These are phyloP conservation scores for Bruguiera parviflora DNA, from an alignment of 345 rosid genomes.

Conservation along the genomic window DNA sequence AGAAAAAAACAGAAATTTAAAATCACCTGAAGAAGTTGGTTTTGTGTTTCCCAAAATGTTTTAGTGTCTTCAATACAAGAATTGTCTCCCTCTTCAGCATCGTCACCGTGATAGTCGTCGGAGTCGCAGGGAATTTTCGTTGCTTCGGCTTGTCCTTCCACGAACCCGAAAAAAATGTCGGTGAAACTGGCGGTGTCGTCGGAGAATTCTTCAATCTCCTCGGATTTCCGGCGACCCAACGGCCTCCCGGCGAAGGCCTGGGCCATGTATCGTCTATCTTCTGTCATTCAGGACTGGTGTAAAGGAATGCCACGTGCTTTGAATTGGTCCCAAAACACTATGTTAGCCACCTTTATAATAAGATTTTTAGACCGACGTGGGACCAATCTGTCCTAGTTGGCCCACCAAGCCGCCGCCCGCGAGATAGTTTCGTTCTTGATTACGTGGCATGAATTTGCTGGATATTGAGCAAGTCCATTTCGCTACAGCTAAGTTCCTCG, in stretches of 20 bases:
- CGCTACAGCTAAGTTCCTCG: constrained; percentile 47
- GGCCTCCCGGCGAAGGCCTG: constrained; percentile 12
- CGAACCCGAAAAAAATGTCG: constrained; percentile 59
- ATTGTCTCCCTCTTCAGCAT: constrained; percentile 24
- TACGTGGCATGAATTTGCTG: constrained; percentile 27
- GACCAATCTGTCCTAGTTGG: constrained; percentile 36
- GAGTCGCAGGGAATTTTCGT: constrained; percentile 20
- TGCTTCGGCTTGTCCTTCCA: constrained; percentile 35
- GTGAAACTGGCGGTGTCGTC: constrained; percentile 51
- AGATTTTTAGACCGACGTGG: constrained; percentile 17
- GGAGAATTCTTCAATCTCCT: constrained; percentile 45
- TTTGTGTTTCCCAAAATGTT: constrained; percentile 72
- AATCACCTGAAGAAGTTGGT: constrained; percentile 67
- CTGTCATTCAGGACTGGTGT: not conserved
- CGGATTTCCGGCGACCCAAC: constrained; percentile 37
- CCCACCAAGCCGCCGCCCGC: constrained; percentile 56
- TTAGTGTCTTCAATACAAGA: constrained; percentile 40
- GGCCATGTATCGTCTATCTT: not conserved
- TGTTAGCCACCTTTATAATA: constrained; percentile 13
- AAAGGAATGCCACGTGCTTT: not conserved
- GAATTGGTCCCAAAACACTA: not conserved
- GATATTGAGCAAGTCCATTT: not conserved
- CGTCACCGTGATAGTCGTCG: constrained; percentile 18
- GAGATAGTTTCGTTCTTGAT: not conserved
- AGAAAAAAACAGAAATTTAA: not conserved